Base-by-base conservation (phyloP, 345 rosid genomes). In the Salix udensis region DNA sequence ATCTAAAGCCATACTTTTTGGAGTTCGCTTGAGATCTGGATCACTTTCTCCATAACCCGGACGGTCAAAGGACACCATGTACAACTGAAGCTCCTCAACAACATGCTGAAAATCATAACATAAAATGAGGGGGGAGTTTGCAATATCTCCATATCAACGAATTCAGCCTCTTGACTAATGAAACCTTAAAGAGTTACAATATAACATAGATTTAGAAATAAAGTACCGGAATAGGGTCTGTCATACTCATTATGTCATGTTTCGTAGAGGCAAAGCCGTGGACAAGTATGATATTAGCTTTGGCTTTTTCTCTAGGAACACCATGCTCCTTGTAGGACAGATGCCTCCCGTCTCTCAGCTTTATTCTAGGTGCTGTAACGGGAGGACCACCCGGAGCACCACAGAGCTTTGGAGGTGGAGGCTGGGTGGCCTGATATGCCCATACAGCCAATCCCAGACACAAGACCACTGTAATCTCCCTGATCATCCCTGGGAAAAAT, bases 11-110 rank as follows among this genome's bases (percentile, higher is more conserved):
- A 76, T 19, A 71, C 80, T 80, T 70, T 67, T 68, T 0, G 70
- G 74, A 40, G 77, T 80, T 36, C 83, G 73, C 26, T 76, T 80
- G 0, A 74, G 69, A 62, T 80, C 77, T 4, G 83, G 83, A 61
- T 80, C 80, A 31, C 83, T 80, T 62, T 76, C 80, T 34, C 83
- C 80, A 48, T 80, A 80, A 26, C 83, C 83, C 10, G 80, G 83
- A 62, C 83, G 46, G 62, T 80, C 83, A 50, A 80, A 72, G 16
- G 83, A 72, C 53, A 72, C 71, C 19, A 76, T 3, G 31, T 72
- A 67, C 58, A 76, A 31, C 9, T 74, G 66, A 12, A 80, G 70
- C 74, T 80, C 77, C 65, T 80, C 77, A 48, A 50, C 10, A 2
- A 76, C 66, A 68, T 68, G 74, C 80, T 76, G 68, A 18, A 42